Evolutionary conservation across 257 asterid species (phyloP), one percentile per base, ranked within the genome.

Genomic region (Forsythia suspensa): DNA sequence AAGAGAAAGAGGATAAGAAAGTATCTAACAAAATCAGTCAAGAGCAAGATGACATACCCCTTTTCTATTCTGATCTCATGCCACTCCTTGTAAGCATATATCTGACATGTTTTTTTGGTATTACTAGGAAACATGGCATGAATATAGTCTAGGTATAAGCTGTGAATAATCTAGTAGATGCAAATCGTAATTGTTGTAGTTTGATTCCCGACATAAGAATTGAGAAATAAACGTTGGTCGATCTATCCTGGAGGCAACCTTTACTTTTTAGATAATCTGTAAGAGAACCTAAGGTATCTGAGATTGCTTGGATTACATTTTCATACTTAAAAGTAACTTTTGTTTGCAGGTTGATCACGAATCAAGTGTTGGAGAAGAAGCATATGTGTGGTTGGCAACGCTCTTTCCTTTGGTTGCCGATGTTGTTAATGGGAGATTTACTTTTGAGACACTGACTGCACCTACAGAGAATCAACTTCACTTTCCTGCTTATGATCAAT

Each of bases 1-100:
- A 95, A 81, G 97, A 86, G 85, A 85, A 36, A 71, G 93, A 91
- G 89, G 97, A 91, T 52, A 86, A 80, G 70, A 85, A 83, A 80
- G 85, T 67, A 4, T 21, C 76, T 0, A 36, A 46, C 3, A 78
- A 73, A 68, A 44, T 79, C 39, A 80, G 82, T 29, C 71, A 82
- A 18, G 87, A 82, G 72, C 91, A 85, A 38, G 97, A 95, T 70
- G 99, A 95, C 18, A 84, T 88, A 66, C 75, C 98, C 34, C 89
- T 95, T 76, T 95, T 95, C 89, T 95, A 95, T 80, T 93, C 99
- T 0, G 97, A 95, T 88, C 80, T 92, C 77, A 88, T 95, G 93
- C 98, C 98, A 4, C 97, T 95, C 81, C 99, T 95, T 55, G 97
- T 93, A 84, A 87, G 96, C 61, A 41, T 12, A 41, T 12, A 43